Conservation (phyloP, 352 stramenopile species). For the Saprolegnia parasitica region DNA sequence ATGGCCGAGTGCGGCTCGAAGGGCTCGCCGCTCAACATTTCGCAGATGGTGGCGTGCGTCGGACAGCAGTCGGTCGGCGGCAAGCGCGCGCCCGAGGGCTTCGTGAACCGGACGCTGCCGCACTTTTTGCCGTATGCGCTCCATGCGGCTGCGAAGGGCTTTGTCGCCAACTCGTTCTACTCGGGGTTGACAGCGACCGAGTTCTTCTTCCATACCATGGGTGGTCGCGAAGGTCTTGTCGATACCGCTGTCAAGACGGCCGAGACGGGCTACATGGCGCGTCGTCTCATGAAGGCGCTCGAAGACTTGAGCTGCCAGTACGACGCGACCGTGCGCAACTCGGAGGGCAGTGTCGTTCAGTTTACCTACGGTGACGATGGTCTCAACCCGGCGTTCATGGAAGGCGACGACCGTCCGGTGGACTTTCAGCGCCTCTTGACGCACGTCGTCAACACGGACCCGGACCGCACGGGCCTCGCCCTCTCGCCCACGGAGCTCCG, state of each 20-base stretch:
- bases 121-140: slow-evolving; percentile 94
- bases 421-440: slow-evolving; percentile 93
- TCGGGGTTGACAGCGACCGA: slow-evolving; percentile 97
- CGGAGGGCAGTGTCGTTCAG: slow-evolving; percentile 92
- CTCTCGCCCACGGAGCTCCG: slow-evolving; percentile 82
- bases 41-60: slow-evolving; percentile 99
- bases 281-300: slow-evolving; percentile 97
- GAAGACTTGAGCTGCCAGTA: slow-evolving; percentile 97
- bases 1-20: slow-evolving; percentile 99
- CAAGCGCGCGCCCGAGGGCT: slow-evolving; percentile 98
- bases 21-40: slow-evolving; percentile 98
- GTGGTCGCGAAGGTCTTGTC: slow-evolving; percentile 98
- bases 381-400: slow-evolving; percentile 97
- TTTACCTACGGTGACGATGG: slow-evolving; percentile 99
- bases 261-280: slow-evolving; percentile 99
- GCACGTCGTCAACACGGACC: slow-evolving; percentile 81
- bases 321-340: slow-evolving; percentile 88
- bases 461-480: slow-evolving; percentile 56
- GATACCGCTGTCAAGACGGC: slow-evolving; percentile 99
- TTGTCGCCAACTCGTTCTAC: slow-evolving; percentile 99
- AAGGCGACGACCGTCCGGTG: slow-evolving; percentile 91
- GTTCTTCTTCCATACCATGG: slow-evolving; percentile 99
- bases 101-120: slow-evolving; percentile 97
- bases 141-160: slow-evolving; percentile 96
- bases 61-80: slow-evolving; percentile 98